Evolutionary conservation across 2,329 filamentous ascomycete species (phyloP).

Genomic region (Albifimbria verrucaria): DNA sequence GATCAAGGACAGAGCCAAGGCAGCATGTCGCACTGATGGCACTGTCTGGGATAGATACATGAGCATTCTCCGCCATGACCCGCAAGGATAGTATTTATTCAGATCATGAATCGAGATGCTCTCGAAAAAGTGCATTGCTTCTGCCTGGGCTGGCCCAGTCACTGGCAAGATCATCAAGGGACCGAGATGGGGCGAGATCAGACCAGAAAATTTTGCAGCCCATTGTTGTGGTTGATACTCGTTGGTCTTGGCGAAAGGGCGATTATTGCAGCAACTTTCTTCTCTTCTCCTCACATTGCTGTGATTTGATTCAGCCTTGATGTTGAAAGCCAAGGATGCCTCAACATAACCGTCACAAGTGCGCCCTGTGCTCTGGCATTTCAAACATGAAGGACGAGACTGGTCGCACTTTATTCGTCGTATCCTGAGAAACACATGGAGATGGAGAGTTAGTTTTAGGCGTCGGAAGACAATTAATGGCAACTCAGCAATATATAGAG

Average conservation of each 20-base stretch:
- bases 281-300: neutral
- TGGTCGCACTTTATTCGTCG: slow-evolving; percentile 35
- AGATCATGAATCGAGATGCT: slow-evolving; percentile 21
- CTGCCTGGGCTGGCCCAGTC: slow-evolving; percentile 15
- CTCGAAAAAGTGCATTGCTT: slow-evolving; percentile 27
- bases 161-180: slow-evolving; percentile 20
- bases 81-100: slow-evolving; percentile 26
- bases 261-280: neutral
- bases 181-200: slow-evolving; percentile 10
- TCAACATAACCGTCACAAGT: slow-evolving; percentile 32
- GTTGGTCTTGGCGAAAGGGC: neutral
- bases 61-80: slow-evolving; percentile 28
- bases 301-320: slow-evolving; percentile 5
- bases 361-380: slow-evolving; percentile 33
- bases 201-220: neutral
- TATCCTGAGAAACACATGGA: slow-evolving; percentile 22
- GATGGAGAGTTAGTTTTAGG: slow-evolving; percentile 10
- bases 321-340: slow-evolving; percentile 5
- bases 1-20: slow-evolving; percentile 24
- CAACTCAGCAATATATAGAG: neutral
- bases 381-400: slow-evolving; percentile 28
- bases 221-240: neutral
- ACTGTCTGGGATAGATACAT: slow-evolving; percentile 32
- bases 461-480: slow-evolving; percentile 6
- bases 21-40: slow-evolving; percentile 29